Percentiles rank a stretch among this genome's conserved stretches.
These are phyloP conservation scores for Albugo laibachii DNA, from an alignment of 352 stramenopile species.

Conservation along the genomic window DNA sequence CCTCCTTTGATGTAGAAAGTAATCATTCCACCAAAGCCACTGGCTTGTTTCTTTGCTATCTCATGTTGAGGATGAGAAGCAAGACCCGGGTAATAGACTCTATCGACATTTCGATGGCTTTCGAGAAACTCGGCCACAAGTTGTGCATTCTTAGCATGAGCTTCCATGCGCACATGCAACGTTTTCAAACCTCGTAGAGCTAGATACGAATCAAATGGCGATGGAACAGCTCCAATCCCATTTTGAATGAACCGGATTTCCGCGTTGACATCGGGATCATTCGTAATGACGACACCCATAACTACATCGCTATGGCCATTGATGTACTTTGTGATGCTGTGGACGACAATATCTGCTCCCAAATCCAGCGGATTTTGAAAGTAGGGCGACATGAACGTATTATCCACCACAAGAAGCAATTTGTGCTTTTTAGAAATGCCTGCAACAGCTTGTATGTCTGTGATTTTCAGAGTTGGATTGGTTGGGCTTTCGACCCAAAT, in stretches of 20 bases:
- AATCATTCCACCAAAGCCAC: conserved; percentile 68
- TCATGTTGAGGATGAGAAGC: conserved; percentile 76
- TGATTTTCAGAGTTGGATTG: conserved; percentile 90
- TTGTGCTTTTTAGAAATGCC: conserved; percentile 77
- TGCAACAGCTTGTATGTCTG: conserved; percentile 83
- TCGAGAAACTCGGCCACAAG: conserved; percentile 83
- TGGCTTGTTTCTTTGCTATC: conserved; percentile 64
- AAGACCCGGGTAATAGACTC: conserved; percentile 86
- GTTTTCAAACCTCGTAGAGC: conserved; percentile 92
- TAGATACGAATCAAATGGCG: conserved; percentile 88
- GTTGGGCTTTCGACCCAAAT: conserved; percentile 87
- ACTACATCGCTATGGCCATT: conserved; percentile 89
- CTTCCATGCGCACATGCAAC: conserved; percentile 84
- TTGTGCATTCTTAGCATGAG: conserved; percentile 87
- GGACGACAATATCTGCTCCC: conserved; percentile 83
- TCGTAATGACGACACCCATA: conserved; percentile 82
- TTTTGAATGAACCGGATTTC: conserved; percentile 89
- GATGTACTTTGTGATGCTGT: conserved; percentile 94
- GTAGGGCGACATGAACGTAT: conserved; percentile 88
- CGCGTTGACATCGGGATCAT: conserved; percentile 83
- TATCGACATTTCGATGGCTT: conserved; percentile 72
- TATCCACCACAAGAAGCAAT: conserved; percentile 84
- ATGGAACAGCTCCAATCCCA: conserved; percentile 83
- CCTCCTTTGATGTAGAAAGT: conserved; percentile 88
- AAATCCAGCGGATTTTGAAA: conserved; percentile 85